Percentiles rank a stretch among this genome's conserved stretches.
Evolutionary conservation across 345 rosid genomes (phyloP).

Genomic region (Eucalyptus dawsonii): DNA sequence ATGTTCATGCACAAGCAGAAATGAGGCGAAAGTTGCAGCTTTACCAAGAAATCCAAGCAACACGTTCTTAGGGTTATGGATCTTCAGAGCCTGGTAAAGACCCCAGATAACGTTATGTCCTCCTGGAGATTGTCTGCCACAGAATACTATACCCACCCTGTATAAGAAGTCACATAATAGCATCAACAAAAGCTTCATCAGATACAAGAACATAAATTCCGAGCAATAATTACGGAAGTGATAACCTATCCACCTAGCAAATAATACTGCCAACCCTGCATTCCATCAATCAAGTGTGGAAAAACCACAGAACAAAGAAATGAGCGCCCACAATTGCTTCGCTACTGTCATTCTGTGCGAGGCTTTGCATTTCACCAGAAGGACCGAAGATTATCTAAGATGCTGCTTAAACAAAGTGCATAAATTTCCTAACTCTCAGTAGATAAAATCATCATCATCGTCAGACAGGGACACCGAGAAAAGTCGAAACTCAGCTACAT

Average conservation of each 20-base stretch:
- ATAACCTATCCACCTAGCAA: not conserved
- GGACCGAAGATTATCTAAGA: not conserved
- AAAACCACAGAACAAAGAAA: not conserved
- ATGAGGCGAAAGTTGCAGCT: not conserved
- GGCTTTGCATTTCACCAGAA: not conserved
- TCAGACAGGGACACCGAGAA: not conserved
- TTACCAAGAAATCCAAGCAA: conserved; percentile 88
- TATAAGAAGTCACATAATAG: not conserved
- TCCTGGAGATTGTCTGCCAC: conserved; percentile 98
- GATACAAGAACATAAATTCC: not conserved
- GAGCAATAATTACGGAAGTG: not conserved
- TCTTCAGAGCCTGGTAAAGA: conserved; percentile 66
- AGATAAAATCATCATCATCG: not conserved
- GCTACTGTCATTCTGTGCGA: not conserved
- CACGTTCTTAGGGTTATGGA: conserved; percentile 59
- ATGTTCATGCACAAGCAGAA: not conserved
- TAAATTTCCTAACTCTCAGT: not conserved
- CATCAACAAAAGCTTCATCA: not conserved
- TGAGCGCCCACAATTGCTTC: not conserved
- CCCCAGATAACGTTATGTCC: conserved; percentile 99
- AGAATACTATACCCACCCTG: conserved; percentile 91
- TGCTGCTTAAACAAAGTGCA: not conserved
- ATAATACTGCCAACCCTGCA: not conserved
- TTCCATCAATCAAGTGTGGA: not conserved
- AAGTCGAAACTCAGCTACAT: not conserved